Evolutionary conservation across 345 rosid species (phyloP), one percentile per base, ranked within the genome.

Genomic region (Salix viminalis): DNA sequence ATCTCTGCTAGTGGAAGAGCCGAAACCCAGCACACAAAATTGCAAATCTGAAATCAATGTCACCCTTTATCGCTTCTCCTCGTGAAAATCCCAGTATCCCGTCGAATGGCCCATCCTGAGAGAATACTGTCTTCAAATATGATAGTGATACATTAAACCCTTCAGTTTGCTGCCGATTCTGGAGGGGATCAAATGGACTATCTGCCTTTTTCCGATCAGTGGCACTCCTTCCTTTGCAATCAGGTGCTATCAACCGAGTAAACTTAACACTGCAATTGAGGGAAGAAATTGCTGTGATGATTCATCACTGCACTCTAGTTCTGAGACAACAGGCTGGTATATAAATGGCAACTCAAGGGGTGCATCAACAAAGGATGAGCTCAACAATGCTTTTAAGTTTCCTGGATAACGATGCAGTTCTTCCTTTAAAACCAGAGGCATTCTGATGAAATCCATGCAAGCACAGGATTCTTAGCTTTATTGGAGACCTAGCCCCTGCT

Each of bases 361-460:
- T 16, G 97, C 99, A 83, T 96, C 89, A 14, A 90, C 71, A 71
- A 71, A 85, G 92, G 76, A 94, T 85, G 34, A 96, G 91, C 83
- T 94, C 98, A 0, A 90, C 93, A 2, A 91, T 85, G 77, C 76
- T 88, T 81, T 89, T 96, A 58, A 96, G 94, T 85, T 96, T 96
- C 91, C 94, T 96, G 65, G 94, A 90, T 71, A 96, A 84, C 36
- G 99, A 96, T 67, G 92, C 97, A 26, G 92, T 94, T 88, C 98
- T 86, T 77, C 99, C 99, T 80, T 89, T 94, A 76, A 96, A 94
- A 79, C 97, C 79, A 71, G 98, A 90, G 21, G 97, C 94, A 79
- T 89, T 96, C 81, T 96, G 98, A 81, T 98, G 86, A 85, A 94
- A 96, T 71, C 99, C 99, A 30, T 96, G 99, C 84, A 96, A 82